These are phyloP conservation scores for Nakazawaea ambrosiae DNA, from an alignment of 805 yeast genomes.

Conservation along the genomic window DNA sequence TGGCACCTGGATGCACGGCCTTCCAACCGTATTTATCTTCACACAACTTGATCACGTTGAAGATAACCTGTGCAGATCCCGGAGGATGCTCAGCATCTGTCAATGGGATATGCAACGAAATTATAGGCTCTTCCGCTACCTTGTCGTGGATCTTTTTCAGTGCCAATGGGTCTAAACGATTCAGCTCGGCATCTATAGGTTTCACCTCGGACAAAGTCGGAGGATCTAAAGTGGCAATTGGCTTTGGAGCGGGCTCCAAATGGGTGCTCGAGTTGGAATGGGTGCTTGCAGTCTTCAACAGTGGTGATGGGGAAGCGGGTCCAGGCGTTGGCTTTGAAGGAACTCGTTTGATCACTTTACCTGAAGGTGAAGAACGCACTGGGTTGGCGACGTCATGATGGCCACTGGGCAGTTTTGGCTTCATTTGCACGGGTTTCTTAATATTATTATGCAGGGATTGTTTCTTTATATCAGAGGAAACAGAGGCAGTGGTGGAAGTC, in stretches of 20 bases:
- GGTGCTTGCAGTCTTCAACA: too few relatives aligned
- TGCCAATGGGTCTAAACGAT: constrained; percentile 11
- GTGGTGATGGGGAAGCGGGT: too few relatives aligned
- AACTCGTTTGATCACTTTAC: too few relatives aligned
- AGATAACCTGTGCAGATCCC: constrained; percentile 56
- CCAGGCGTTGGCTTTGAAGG: too few relatives aligned
- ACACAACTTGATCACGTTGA: constrained; percentile 66
- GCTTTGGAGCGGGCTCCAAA: constrained; percentile 4
- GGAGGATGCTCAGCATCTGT: constrained; percentile 41
- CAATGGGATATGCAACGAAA: constrained; percentile 50
- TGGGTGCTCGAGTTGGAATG: constrained; percentile 2
- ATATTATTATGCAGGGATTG: too few relatives aligned
- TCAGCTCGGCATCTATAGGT: neutral
- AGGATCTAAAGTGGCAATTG: constrained; percentile 1
- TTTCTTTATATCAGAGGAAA: too few relatives aligned
- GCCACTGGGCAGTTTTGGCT: too few relatives aligned
- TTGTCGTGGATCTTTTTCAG: constrained; percentile 3
- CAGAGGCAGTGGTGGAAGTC: too few relatives aligned
- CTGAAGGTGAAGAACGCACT: too few relatives aligned
- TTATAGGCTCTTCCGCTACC: constrained; percentile 33
- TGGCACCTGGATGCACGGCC: constrained; percentile 58
- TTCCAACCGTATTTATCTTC: constrained; percentile 85
- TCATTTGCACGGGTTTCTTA: too few relatives aligned
- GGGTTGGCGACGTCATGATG: too few relatives aligned
- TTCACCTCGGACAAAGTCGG: constrained; percentile 6